Percentiles rank a stretch among this genome's conserved stretches.
Conservation (phyloP, 2,329 filamentous ascomycete genomes). For the Exophiala dermatitidis region DNA sequence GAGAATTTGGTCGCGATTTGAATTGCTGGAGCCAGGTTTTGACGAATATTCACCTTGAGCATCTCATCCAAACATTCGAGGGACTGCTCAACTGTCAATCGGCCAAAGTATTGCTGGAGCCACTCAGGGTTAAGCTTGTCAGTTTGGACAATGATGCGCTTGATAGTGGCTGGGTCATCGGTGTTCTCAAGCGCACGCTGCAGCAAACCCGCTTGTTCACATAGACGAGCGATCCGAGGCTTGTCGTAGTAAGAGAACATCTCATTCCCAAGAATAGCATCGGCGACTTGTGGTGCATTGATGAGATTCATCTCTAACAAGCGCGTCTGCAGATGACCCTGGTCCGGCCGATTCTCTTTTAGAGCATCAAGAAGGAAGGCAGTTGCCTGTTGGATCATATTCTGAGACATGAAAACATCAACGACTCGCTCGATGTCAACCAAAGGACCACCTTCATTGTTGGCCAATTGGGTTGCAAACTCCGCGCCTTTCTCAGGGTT, state of each 20-base stretch:
- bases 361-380: constrained; percentile 95
- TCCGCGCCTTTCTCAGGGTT: constrained; percentile 92
- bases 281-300: constrained; percentile 93
- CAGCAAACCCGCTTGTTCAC: constrained; percentile 82
- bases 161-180: constrained; percentile 80
- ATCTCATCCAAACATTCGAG: constrained; percentile 92
- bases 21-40: constrained; percentile 90
- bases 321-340: constrained; percentile 86
- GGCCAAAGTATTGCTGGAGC: constrained; percentile 86
- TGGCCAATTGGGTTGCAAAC: constrained; percentile 86
- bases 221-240: constrained; percentile 76
- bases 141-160: constrained; percentile 76
- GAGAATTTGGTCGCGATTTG: constrained; percentile 97
- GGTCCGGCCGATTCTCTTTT: constrained; percentile 89
- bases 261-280: constrained; percentile 94
- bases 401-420: constrained; percentile 96
- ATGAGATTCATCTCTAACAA: constrained; percentile 96
- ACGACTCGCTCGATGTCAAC: constrained; percentile 92
- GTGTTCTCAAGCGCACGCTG: constrained; percentile 91
- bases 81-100: constrained; percentile 89
- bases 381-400: constrained; percentile 94
- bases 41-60: constrained; percentile 92
- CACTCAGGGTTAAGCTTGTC: constrained; percentile 87
- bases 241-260: constrained; percentile 99
- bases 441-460: constrained; percentile 76